A percentile compares a stretch with the other conserved stretches of the same genome.
Evolutionary conservation across 805 yeast species (phyloP).

Genomic region (Wickerhamiella sorbophila): DNA sequence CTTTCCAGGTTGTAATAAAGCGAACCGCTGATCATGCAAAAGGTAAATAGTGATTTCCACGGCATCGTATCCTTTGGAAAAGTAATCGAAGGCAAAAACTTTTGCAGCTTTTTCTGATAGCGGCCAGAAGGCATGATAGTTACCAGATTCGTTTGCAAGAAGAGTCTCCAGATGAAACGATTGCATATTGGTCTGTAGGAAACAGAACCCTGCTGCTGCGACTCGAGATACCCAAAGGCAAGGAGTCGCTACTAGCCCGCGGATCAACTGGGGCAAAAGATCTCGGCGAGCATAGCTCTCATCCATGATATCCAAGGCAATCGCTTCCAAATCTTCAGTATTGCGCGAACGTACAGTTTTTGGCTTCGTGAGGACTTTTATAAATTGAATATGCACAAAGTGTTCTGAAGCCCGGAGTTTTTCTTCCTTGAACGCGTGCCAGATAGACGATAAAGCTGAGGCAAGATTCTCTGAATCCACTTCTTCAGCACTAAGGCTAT

Average conservation of each 20-base stretch:
- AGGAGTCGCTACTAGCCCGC: constrained; percentile 22
- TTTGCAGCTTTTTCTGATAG: constrained; percentile 41
- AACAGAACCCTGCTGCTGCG: constrained; percentile 32
- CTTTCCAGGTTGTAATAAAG: constrained; percentile 36
- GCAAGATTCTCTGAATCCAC: constrained; percentile 22
- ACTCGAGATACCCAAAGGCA: constrained; percentile 37
- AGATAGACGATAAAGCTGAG: constrained; percentile 25
- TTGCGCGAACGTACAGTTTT: constrained; percentile 25
- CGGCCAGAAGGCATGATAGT: constrained; percentile 42
- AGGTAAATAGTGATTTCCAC: constrained; percentile 20
- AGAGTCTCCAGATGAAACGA: constrained; percentile 46
- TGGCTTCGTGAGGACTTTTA: constrained; percentile 33
- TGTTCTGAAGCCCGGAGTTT: constrained; percentile 54
- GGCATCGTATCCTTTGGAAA: constrained; percentile 21
- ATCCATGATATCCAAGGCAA: constrained; percentile 18
- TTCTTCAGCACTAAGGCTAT: constrained; percentile 6
- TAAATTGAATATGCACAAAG: constrained; percentile 42
- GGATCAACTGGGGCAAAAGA: constrained; percentile 46
- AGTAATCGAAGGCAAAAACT: constrained; percentile 35
- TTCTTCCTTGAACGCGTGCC: constrained; percentile 45
- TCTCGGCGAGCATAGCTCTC: constrained; percentile 45
- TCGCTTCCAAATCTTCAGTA: constrained; percentile 20
- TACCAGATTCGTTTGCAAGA: constrained; percentile 27
- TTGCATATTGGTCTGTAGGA: constrained; percentile 41
- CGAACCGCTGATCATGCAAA: constrained; percentile 27